Evolutionary conservation across 2,329 filamentous ascomycete genomes (phyloP).

Genomic region (Aspergillus sp.): DNA sequence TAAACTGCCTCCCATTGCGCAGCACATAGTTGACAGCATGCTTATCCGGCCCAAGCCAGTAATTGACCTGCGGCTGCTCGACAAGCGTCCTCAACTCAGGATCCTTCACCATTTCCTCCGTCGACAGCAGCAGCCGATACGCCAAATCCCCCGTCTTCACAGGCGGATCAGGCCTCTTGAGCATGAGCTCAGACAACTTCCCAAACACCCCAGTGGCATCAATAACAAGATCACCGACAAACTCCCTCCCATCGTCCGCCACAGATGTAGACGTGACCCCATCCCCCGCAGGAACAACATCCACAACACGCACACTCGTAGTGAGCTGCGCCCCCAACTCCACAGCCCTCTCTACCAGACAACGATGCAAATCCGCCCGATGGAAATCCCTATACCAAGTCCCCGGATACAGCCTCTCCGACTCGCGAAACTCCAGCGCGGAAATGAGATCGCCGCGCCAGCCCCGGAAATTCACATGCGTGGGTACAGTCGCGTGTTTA

Average conservation of each 20-base stretch:
- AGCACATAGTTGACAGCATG: slow-evolving; percentile 62
- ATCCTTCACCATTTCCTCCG: slow-evolving; percentile 49
- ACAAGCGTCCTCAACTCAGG: slow-evolving; percentile 48
- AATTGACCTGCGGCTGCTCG: slow-evolving; percentile 50
- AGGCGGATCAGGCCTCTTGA: slow-evolving; percentile 47
- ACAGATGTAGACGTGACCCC: slow-evolving; percentile 39
- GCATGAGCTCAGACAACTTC: slow-evolving; percentile 45
- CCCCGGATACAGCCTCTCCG: slow-evolving; percentile 35
- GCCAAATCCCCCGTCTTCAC: slow-evolving; percentile 56
- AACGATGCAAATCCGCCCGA: slow-evolving; percentile 52
- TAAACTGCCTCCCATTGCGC: slow-evolving; percentile 46
- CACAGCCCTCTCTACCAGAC: slow-evolving; percentile 47
- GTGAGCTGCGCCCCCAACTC: slow-evolving; percentile 51
- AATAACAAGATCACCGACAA: slow-evolving; percentile 25
- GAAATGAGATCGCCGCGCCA: slow-evolving; percentile 55
- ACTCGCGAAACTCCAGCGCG: slow-evolving; percentile 49
- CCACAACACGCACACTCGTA: slow-evolving; percentile 45
- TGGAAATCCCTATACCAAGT: slow-evolving; percentile 56
- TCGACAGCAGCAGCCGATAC: slow-evolving; percentile 51
- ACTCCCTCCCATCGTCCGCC: slow-evolving; percentile 23
- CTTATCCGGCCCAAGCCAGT: slow-evolving; percentile 54
- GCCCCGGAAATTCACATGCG: slow-evolving; percentile 50
- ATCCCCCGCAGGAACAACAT: slow-evolving; percentile 37
- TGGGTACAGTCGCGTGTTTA: slow-evolving; percentile 42
- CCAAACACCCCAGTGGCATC: slow-evolving; percentile 31